Base-by-base conservation (phyloP, 2,329 filamentous ascomycete species). In the Cladosporium austrohemisphaericum region DNA sequence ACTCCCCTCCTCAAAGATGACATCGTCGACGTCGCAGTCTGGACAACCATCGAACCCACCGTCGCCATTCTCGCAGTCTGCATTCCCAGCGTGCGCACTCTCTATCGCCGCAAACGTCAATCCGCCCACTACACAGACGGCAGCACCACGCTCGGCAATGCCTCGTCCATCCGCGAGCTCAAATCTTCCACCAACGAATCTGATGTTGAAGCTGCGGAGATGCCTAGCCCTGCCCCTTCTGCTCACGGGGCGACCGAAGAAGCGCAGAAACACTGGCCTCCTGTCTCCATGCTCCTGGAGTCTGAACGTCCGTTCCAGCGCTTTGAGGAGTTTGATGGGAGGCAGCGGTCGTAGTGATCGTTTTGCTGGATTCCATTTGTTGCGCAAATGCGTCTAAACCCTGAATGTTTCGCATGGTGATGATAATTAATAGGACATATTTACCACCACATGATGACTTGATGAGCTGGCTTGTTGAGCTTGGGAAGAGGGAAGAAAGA, bases 41-140 rank as follows among this genome's bases (percentile, higher is more conserved):
- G 50, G 54, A 56, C 54, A 1, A 55, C 52, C 3, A 49, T 56
- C 20, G 54, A 56, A 23, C 54, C 54, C 9, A 46, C 54, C 8
- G 54, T 55, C 5, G 52, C 51, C 11, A 55, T 56, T 13, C 18
- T 46, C 25, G 49, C 52, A n/a, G 52, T 52, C 28, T 56, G 54
- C 35, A 38, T 56, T 2, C 54, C 52, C 47, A 41, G 37, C 31
- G 47, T 49, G 5, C 47, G 47, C 22, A 41, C 37, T 14, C 16
- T 49, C 6, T 41, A 41, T 38, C 29, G 47, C 29, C 47, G 47
- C 13, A 49, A 41, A 8, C 47, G 37, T 18, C 22, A 41, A n/a
- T 49, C 47, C 7, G 13, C 28, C 10, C 47, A 49, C 37, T 36
- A 33, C 37, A 41, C 37, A 7, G 19, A 43, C 29, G 16, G 20